phyloP scores from a whole-genome alignment of 495 filamentous ascomycete species.

The Pyrenula aspistea region DNA sequence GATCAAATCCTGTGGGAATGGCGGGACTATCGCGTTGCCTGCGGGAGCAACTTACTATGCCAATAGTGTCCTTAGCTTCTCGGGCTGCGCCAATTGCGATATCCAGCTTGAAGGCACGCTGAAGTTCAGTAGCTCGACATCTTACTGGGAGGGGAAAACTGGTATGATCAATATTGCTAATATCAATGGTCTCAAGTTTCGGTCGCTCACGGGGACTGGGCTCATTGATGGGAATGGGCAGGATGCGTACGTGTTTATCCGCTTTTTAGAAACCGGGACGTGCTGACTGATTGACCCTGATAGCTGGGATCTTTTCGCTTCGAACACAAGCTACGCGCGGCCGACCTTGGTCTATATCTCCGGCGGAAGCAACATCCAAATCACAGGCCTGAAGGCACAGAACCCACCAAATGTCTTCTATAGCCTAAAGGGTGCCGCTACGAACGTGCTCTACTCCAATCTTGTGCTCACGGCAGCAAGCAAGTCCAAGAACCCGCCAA shows the following conservation, averaged over 20 bases:
- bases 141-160: constrained; percentile 25
- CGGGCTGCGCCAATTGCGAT: constrained; percentile 23
- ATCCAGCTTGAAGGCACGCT: constrained; percentile 30
- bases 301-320: constrained; percentile 26
- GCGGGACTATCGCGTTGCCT: constrained; percentile 32
- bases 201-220: constrained; percentile 25
- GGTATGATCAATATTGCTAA: constrained; percentile 24
- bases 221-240: constrained; percentile 36
- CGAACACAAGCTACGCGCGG: constrained; percentile 20
- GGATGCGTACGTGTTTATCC: constrained; percentile 14
- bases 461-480: constrained; percentile 22
- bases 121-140: constrained; percentile 22
- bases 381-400: constrained; percentile 21
- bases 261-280: not conserved
- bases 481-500: constrained; percentile 22
- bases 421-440: constrained; percentile 20
- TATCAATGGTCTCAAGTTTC: constrained; percentile 22
- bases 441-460: constrained; percentile 18
- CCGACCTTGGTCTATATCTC: constrained; percentile 31
- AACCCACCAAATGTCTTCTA: constrained; percentile 35
- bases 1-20: constrained; percentile 23
- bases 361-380: constrained; percentile 19
- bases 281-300: not conserved
- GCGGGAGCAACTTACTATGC: constrained; percentile 25
- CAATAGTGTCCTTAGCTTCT: constrained; percentile 25